Evolutionary conservation across 1,284 basidiomycete genomes (phyloP).

Genomic region (Amylostereum chailletii): DNA sequence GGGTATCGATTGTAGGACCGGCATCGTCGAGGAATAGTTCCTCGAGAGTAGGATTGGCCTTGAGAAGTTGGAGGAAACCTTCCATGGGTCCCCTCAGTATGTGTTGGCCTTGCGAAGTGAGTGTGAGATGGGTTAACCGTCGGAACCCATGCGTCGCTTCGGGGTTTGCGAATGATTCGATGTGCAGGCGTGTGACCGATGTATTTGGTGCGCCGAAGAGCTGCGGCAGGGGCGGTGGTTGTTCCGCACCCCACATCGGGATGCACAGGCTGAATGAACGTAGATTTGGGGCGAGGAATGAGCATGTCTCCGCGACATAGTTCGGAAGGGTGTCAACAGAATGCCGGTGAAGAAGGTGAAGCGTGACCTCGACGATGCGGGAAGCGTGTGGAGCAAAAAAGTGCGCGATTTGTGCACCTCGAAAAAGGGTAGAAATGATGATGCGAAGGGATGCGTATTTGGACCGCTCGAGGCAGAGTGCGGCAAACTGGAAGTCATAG

Average conservation of each 20-base stretch:
- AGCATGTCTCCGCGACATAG: conserved; percentile 9
- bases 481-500: conserved; percentile 12
- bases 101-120: conserved; percentile 14
- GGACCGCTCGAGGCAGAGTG: conserved; percentile 11
- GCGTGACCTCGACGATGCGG: conserved; percentile 9
- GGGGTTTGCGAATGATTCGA: conserved; percentile 12
- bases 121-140: conserved; percentile 15
- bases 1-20: conserved; percentile 11
- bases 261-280: conserved; percentile 9
- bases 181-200: conserved; percentile 10
- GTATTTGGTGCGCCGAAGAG: conserved; percentile 10
- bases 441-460: conserved; percentile 15
- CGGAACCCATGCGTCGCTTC: conserved; percentile 16
- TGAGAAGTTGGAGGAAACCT: conserved; percentile 15
- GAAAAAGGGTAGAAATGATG: conserved; percentile 11
- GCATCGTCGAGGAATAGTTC: conserved; percentile 16
- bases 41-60: conserved; percentile 11
- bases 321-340: conserved; percentile 10
- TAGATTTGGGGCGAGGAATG: conserved; percentile 9
- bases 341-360: conserved; percentile 9
- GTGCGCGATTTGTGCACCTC: conserved; percentile 11
- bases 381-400: conserved; percentile 10
- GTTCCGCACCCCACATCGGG: conserved; percentile 11
- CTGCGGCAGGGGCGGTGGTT: conserved; percentile 6
- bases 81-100: conserved; percentile 14